A percentile compares a stretch with the other conserved stretches of the same genome.
Evolutionary conservation across 208 protist species (phyloP).

Genomic region (Novymonas esmeraldas): DNA sequence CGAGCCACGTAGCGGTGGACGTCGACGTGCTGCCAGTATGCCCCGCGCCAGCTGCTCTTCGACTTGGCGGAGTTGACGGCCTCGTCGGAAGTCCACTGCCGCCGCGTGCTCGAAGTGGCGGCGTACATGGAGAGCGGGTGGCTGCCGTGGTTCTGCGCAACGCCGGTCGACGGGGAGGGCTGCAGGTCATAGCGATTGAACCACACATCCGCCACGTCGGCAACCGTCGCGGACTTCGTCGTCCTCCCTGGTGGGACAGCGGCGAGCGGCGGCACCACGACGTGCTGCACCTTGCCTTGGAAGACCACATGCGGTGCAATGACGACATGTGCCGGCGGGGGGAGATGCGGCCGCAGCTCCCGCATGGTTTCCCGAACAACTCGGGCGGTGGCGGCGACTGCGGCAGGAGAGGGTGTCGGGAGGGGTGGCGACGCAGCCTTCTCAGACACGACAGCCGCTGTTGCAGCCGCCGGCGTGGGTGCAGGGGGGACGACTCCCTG

Average conservation of each 20-base stretch:
- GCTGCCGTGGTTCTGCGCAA: slow-evolving; percentile 20
- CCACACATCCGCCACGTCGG: slow-evolving; percentile 16
- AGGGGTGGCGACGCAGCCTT: neutral
- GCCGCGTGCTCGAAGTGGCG: neutral
- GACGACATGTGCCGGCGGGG: slow-evolving; percentile 23
- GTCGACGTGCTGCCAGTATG: slow-evolving; percentile 77
- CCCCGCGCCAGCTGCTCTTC: slow-evolving; percentile 49
- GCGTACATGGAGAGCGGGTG: neutral
- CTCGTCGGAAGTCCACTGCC: slow-evolving; percentile 18
- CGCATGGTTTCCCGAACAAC: slow-evolving; percentile 20
- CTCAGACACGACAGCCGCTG: neutral
- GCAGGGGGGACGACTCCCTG: neutral
- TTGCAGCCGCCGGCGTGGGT: neutral
- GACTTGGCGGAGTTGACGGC: slow-evolving; percentile 24
- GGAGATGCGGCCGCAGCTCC: slow-evolving; percentile 11
- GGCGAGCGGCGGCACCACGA: slow-evolving; percentile 34
- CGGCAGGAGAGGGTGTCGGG: slow-evolving; percentile 5
- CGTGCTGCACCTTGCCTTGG: slow-evolving; percentile 30
- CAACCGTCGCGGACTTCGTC: slow-evolving; percentile 2
- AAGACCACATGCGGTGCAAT: slow-evolving; percentile 47
- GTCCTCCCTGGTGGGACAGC: slow-evolving; percentile 13
- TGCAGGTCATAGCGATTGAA: slow-evolving; percentile 58
- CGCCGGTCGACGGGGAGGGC: slow-evolving; percentile 47
- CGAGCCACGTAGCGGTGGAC: slow-evolving; percentile 82
- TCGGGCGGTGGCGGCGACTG: slow-evolving; percentile 5